Conservation (phyloP, 2,329 filamentous ascomycete species). For the Talaromyces sp. region DNA sequence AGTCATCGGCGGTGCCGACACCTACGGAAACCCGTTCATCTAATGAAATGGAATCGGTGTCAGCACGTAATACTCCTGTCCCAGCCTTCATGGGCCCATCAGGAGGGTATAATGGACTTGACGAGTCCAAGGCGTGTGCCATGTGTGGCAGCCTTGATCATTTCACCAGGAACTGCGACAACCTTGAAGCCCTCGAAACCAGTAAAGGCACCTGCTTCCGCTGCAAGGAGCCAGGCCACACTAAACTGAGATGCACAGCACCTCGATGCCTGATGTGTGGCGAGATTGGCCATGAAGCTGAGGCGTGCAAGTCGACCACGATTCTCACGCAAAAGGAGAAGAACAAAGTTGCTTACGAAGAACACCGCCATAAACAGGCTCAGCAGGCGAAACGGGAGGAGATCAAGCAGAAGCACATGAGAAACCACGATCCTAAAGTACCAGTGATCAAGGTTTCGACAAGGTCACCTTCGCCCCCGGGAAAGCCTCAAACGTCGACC, state of each 20-base stretch:
- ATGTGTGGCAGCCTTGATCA: conserved; percentile 43
- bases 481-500: conserved; percentile 6
- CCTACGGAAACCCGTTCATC: conserved; percentile 26
- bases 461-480: conserved; percentile 12
- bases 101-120: conserved; percentile 39
- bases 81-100: conserved; percentile 32
- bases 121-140: conserved; percentile 37
- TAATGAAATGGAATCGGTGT: conserved; percentile 16
- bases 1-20: conserved; percentile 18
- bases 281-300: conserved; percentile 34
- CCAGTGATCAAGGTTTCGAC: conserved; percentile 31
- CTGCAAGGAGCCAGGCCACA: conserved; percentile 37
- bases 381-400: conserved; percentile 32
- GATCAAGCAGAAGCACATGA: conserved; percentile 37
- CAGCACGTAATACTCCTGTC: conserved; percentile 21
- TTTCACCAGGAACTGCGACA: conserved; percentile 41
- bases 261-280: conserved; percentile 42
- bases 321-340: conserved; percentile 33
- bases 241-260: conserved; percentile 30
- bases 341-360: conserved; percentile 29
- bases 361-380: conserved; percentile 27
- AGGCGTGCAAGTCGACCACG: conserved; percentile 28
- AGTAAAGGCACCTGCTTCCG: conserved; percentile 37
- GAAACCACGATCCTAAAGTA: conserved; percentile 40
- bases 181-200: conserved; percentile 34